Evolutionary conservation across 2,329 filamentous ascomycete genomes (phyloP).

Genomic region (Fusarium acutatum): DNA sequence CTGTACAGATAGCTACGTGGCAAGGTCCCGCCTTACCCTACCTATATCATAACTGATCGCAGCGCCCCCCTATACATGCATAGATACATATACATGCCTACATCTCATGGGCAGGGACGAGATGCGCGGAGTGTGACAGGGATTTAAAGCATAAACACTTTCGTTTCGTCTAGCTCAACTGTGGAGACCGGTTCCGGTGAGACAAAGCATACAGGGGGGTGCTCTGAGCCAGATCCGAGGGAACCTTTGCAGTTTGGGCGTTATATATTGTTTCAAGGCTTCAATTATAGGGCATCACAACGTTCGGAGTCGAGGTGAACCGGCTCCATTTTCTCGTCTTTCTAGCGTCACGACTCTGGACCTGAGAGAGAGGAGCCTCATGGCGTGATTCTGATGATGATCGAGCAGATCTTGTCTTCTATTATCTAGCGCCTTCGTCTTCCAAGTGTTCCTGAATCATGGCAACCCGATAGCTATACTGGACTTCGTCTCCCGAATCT

Average conservation of each 20-base stretch:
- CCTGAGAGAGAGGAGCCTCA: conserved; percentile 24
- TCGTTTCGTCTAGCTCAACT: conserved; percentile 34
- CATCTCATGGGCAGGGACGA: conserved; percentile 17
- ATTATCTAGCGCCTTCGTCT: conserved; percentile 28
- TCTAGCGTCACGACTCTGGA: conserved; percentile 17
- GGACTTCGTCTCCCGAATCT: not conserved
- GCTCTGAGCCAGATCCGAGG: conserved; percentile 26
- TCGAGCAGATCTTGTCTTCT: conserved; percentile 35
- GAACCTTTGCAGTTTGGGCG: conserved; percentile 26
- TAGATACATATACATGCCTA: not conserved
- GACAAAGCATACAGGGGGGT: conserved; percentile 28
- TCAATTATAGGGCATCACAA: conserved; percentile 29
- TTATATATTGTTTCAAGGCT: conserved; percentile 29
- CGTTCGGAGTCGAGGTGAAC: not conserved
- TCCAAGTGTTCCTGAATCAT: conserved; percentile 22
- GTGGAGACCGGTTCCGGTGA: conserved; percentile 34
- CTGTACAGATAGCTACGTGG: conserved; percentile 27
- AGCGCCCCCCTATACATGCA: conserved; percentile 4
- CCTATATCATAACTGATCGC: conserved; percentile 31
- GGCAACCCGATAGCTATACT: conserved; percentile 3
- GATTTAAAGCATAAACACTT: conserved; percentile 29
- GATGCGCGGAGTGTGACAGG: conserved; percentile 24
- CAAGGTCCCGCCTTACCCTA: conserved; percentile 24
- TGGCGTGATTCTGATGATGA: conserved; percentile 34
- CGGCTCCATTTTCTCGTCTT: conserved; percentile 24